Evolutionary conservation across 2,329 filamentous ascomycete genomes (phyloP).

Genomic region (Neofusicoccum sp.): DNA sequence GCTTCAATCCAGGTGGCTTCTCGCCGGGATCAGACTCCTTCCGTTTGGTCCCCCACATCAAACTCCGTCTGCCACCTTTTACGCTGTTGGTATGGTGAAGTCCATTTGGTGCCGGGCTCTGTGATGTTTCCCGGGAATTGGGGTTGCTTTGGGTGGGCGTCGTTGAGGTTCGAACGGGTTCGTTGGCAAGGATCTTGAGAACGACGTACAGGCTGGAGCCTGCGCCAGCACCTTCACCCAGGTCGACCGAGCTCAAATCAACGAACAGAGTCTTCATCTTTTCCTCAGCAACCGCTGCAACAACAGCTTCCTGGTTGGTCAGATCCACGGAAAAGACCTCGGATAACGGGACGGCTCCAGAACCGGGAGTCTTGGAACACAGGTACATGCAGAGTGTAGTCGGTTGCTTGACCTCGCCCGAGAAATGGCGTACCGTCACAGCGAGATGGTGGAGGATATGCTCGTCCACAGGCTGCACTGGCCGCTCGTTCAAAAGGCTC

Average conservation of each 20-base stretch:
- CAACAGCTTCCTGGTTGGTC: slow-evolving; percentile 69
- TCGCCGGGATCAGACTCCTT: slow-evolving; percentile 35
- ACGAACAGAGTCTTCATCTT: slow-evolving; percentile 84
- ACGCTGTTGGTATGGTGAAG: slow-evolving; percentile 35
- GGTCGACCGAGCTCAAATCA: slow-evolving; percentile 75
- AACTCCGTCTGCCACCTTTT: slow-evolving; percentile 47
- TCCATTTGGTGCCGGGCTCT: slow-evolving; percentile 23
- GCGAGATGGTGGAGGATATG: slow-evolving; percentile 77
- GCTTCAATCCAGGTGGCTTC: slow-evolving; percentile 6
- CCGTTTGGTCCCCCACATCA: slow-evolving; percentile 64
- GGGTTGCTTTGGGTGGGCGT: slow-evolving; percentile 32
- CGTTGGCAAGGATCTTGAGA: slow-evolving; percentile 69
- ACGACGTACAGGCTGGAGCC: slow-evolving; percentile 79
- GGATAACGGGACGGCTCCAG: slow-evolving; percentile 66
- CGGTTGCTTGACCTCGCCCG: slow-evolving; percentile 71
- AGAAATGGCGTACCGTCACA: slow-evolving; percentile 79
- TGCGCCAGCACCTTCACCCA: slow-evolving; percentile 61
- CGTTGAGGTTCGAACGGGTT: slow-evolving; percentile 37
- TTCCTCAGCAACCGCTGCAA: slow-evolving; percentile 61
- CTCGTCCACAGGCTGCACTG: slow-evolving; percentile 64
- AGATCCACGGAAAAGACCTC: slow-evolving; percentile 81
- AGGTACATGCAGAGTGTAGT: slow-evolving; percentile 73
- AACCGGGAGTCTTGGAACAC: slow-evolving; percentile 66
- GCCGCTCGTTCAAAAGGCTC: slow-evolving; percentile 86
- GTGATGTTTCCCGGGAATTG: slow-evolving; percentile 28